A percentile compares a stretch with the other conserved stretches of the same genome.
phyloP scores from a whole-genome alignment of 257 asterid species.

The Penstemon newberryi region DNA sequence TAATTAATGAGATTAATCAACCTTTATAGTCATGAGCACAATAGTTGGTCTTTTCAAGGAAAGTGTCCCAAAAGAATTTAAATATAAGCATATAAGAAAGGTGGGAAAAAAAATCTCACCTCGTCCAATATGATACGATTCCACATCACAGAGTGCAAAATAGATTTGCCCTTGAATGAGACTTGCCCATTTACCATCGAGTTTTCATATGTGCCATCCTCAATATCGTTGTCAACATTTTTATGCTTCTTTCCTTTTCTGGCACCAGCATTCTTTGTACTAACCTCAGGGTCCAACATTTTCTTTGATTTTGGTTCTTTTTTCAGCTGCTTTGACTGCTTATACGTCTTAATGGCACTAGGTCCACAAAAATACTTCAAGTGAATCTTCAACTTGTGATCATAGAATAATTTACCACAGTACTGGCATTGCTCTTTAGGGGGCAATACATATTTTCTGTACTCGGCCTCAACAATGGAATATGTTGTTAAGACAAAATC shows the following conservation, averaged over 20 bases:
- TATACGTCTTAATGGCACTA: conserved; percentile 61
- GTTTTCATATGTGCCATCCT: conserved; percentile 35
- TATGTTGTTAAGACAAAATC: conserved; percentile 94
- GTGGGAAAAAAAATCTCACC: conserved; percentile 39
- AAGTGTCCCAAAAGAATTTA: neutral
- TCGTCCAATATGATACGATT: conserved; percentile 87
- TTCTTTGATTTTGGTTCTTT: conserved; percentile 46
- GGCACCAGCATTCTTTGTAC: conserved; percentile 27
- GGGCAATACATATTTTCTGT: conserved; percentile 77
- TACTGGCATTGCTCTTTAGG: conserved; percentile 75
- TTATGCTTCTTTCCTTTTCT: conserved; percentile 32
- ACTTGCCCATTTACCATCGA: conserved; percentile 33
- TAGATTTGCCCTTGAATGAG: conserved; percentile 47
- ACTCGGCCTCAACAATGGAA: conserved; percentile 82
- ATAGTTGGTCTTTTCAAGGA: neutral
- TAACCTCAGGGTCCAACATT: conserved; percentile 34
- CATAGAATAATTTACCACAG: conserved; percentile 69
- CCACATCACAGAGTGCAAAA: conserved; percentile 81
- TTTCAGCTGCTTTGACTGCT: conserved; percentile 81
- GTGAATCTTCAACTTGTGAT: conserved; percentile 57
- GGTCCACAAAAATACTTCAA: conserved; percentile 82
- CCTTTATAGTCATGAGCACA: neutral
- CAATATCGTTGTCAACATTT: conserved; percentile 34
- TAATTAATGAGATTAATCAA: neutral
- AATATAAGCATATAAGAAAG: neutral